These are phyloP conservation scores for Nakaseomyces nivariensis DNA, from an alignment of 1,139 yeast species.

Conservation along the genomic window DNA sequence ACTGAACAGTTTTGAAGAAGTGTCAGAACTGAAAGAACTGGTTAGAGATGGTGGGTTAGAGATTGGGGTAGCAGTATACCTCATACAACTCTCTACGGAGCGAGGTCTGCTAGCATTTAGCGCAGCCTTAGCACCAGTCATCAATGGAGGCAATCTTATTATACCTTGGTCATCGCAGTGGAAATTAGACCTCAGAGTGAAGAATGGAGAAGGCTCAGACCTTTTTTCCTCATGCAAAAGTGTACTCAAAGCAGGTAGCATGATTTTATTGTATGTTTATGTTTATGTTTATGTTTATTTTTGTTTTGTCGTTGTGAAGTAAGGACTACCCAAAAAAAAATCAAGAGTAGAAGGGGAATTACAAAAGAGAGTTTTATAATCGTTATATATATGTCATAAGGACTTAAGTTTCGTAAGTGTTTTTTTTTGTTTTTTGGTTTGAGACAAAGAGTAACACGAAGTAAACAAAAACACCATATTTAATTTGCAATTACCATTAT, in stretches of 20 bases:
- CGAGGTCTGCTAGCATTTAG: constrained; percentile 12
- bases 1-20: background rate
- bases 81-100: constrained; percentile 21
- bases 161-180: constrained; percentile 9
- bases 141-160: constrained; percentile 4
- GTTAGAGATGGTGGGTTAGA: background rate
- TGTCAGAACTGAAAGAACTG: background rate
- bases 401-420: too few relatives aligned
- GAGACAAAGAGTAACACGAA: background rate
- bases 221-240: constrained; percentile 7
- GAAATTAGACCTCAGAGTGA: constrained; percentile 8
- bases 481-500: background rate
- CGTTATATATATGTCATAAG: background rate
- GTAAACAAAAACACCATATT: background rate
- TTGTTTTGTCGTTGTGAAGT: background rate
- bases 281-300: background rate
- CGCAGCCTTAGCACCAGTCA: background rate
- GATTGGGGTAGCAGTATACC: constrained; percentile 12
- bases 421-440: too few relatives aligned
- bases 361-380: background rate
- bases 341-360: background rate
- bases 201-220: constrained; percentile 10
- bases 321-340: too few relatives aligned
- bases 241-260: constrained; percentile 11
- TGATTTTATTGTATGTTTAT: background rate